phyloP scores from a whole-genome alignment of 805 yeast species.

The Millerozyma acaciae region DNA sequence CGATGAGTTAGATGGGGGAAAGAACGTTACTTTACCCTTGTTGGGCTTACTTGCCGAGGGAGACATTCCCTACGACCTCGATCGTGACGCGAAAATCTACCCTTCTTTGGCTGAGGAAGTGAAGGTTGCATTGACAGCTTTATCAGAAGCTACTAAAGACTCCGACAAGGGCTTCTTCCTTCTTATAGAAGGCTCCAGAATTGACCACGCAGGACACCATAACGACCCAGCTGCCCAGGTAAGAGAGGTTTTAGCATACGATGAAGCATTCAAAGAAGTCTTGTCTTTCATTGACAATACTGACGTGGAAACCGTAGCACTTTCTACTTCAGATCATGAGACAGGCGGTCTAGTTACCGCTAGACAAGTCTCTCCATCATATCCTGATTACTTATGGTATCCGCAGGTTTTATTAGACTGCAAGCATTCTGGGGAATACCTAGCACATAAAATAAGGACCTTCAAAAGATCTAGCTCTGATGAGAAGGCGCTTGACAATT shows the following conservation, averaged over 20 bases:
- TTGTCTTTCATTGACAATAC: slow-evolving; percentile 62
- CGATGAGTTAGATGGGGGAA: slow-evolving; percentile 51
- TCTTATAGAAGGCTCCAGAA: slow-evolving; percentile 86
- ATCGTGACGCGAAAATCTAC: slow-evolving; percentile 54
- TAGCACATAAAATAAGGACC: slow-evolving; percentile 44
- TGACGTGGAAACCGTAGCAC: slow-evolving; percentile 71
- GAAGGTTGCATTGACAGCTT: slow-evolving; percentile 64
- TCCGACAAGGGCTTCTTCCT: slow-evolving; percentile 83
- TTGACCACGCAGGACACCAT: slow-evolving; percentile 93
- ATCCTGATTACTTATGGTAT: slow-evolving; percentile 87
- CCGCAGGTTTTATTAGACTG: slow-evolving; percentile 73
- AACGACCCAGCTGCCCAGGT: slow-evolving; percentile 96
- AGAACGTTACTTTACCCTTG: slow-evolving; percentile 68
- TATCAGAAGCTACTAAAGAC: slow-evolving; percentile 62
- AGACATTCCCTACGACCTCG: slow-evolving; percentile 84
- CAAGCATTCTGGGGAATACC: slow-evolving; percentile 72
- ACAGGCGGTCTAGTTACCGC: slow-evolving; percentile 93
- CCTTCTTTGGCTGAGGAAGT: slow-evolving; percentile 84
- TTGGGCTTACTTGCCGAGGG: slow-evolving; percentile 69
- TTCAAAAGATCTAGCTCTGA: slow-evolving; percentile 19
- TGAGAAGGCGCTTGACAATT: slow-evolving; percentile 3
- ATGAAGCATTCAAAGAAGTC: slow-evolving; percentile 74
- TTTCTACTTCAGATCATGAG: slow-evolving; percentile 91
- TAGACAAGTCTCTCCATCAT: slow-evolving; percentile 60
- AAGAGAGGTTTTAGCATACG: slow-evolving; percentile 84